Percentiles rank a stretch among this genome's conserved stretches.
Conservation (phyloP, 176 grass and related monocot species). For the Paspalum notatum region DNA sequence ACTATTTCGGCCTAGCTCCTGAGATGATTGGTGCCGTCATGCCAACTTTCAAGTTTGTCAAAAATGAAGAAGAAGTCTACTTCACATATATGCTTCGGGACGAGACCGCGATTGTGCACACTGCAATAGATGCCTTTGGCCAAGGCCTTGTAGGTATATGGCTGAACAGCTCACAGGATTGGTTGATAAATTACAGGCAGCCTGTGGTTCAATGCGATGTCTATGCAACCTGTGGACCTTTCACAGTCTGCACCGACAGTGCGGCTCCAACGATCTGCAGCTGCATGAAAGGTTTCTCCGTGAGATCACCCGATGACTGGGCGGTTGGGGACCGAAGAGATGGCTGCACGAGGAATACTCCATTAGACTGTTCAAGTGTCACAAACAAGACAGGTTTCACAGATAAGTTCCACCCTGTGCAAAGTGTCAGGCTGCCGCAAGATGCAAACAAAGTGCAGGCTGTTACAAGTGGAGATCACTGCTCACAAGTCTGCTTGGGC, state of each 20-base stretch:
- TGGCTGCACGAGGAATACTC: slow-evolving; percentile 7
- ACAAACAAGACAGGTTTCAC: too few relatives aligned
- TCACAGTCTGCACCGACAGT: neutral
- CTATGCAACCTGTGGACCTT: neutral
- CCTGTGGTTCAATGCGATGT: neutral
- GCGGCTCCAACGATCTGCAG: neutral
- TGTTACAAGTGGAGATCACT: neutral
- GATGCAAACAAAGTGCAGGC: neutral
- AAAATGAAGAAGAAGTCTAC: neutral
- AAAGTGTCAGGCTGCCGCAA: neutral
- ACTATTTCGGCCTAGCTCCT: neutral
- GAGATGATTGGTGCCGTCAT: slow-evolving; percentile 18
- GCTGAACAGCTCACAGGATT: neutral
- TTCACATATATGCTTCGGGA: neutral
- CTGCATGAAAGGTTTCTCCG: neutral
- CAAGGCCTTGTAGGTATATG: neutral
- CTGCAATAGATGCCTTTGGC: neutral
- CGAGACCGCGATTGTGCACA: neutral
- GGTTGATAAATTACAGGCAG: neutral
- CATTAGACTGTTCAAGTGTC: neutral
- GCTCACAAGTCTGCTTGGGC: neutral
- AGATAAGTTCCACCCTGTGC: neutral
- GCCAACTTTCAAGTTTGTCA: neutral
- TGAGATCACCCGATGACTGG: neutral
- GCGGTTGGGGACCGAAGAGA: neutral